These are phyloP conservation scores for Fusarium palustre DNA, from an alignment of 2,329 filamentous ascomycete genomes.

Conservation along the genomic window DNA sequence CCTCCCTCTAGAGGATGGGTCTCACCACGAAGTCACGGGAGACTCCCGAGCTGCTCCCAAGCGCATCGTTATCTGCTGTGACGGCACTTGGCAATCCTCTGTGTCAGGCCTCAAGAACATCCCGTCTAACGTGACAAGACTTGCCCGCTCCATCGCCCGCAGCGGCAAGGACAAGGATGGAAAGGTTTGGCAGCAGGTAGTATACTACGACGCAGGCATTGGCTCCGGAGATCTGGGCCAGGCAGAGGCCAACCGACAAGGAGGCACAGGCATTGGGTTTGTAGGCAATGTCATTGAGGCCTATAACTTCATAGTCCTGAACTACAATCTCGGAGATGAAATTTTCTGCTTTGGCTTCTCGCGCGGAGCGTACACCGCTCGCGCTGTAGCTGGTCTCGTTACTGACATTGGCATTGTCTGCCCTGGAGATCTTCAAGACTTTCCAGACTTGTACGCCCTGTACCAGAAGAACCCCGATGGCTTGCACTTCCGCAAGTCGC, in stretches of 20 bases:
- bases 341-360: slow-evolving; percentile 54
- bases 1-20: slow-evolving; percentile 31
- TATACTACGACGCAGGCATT: slow-evolving; percentile 54
- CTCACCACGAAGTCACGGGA: slow-evolving; percentile 26
- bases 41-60: slow-evolving; percentile 36
- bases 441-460: slow-evolving; percentile 42
- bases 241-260: slow-evolving; percentile 35
- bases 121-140: slow-evolving; percentile 52
- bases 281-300: slow-evolving; percentile 51
- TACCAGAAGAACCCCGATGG: slow-evolving; percentile 42
- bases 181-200: slow-evolving; percentile 51
- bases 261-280: slow-evolving; percentile 46
- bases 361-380: slow-evolving; percentile 54
- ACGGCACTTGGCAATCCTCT: slow-evolving; percentile 52
- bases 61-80: slow-evolving; percentile 52
- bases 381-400: slow-evolving; percentile 49
- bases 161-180: slow-evolving; percentile 43
- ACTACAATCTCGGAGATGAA: slow-evolving; percentile 49
- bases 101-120: slow-evolving; percentile 44
- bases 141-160: slow-evolving; percentile 48
- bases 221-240: slow-evolving; percentile 43
- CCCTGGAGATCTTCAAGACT: slow-evolving; percentile 44
- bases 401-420: slow-evolving; percentile 47
- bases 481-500: slow-evolving; percentile 38
- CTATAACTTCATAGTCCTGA: slow-evolving; percentile 54